phyloP scores from a whole-genome alignment of 1,139 yeast species.

The Candida pseudoviswanathii region DNA sequence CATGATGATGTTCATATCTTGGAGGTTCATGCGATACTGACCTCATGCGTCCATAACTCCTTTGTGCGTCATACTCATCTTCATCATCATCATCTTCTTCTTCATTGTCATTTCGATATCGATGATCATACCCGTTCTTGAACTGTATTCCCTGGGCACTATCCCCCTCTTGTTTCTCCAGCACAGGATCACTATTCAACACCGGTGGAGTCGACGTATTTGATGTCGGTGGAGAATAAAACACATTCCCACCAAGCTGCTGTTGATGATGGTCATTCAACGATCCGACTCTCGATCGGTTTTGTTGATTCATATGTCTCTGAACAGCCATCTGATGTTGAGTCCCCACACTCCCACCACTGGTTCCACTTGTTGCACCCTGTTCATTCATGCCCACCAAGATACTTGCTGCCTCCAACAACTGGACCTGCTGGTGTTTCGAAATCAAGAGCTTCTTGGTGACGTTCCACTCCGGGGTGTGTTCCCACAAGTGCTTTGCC shows the following conservation, averaged over 20 bases:
- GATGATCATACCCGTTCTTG: neutral
- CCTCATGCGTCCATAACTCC: slow-evolving; percentile 15
- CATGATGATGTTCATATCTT: slow-evolving; percentile 3
- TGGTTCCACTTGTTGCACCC: neutral
- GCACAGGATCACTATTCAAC: neutral
- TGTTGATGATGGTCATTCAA: neutral
- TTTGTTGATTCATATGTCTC: neutral
- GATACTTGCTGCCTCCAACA: slow-evolving; percentile 85
- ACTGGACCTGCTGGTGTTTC: slow-evolving; percentile 90
- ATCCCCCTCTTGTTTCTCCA: neutral
- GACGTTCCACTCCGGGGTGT: slow-evolving; percentile 90
- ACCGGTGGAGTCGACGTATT: neutral
- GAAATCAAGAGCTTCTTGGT: slow-evolving; percentile 78
- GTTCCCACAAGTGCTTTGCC: slow-evolving; percentile 75
- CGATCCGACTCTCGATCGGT: too few relatives aligned
- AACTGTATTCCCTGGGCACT: neutral
- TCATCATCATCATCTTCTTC: slow-evolving; percentile 1
- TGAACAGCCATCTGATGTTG: slow-evolving; percentile 2
- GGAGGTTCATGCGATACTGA: slow-evolving; percentile 25
- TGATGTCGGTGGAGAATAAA: slow-evolving; percentile 13
- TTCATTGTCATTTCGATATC: neutral
- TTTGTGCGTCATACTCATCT: neutral
- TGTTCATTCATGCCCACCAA: slow-evolving; percentile 76
- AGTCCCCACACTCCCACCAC: neutral
- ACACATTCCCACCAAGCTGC: neutral